phyloP scores from a whole-genome alignment of 345 rosid genomes.

The Populus pruinosa region DNA sequence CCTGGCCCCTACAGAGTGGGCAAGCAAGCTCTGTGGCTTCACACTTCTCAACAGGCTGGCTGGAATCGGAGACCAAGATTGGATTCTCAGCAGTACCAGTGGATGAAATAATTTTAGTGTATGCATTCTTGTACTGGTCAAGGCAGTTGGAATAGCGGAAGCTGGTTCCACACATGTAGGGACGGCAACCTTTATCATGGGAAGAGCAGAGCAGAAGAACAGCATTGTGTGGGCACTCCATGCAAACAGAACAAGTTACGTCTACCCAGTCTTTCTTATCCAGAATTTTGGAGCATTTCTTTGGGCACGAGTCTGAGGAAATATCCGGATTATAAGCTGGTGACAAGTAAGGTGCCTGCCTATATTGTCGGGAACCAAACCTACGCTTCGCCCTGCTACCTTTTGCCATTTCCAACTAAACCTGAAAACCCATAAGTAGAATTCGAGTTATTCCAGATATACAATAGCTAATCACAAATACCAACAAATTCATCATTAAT shows the following conservation, averaged over 20 bases:
- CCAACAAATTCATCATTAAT: neutral
- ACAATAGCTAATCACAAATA: neutral
- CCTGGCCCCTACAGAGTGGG: slow-evolving; percentile 96
- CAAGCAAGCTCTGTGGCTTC: slow-evolving; percentile 66
- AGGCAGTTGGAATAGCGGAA: slow-evolving; percentile 92
- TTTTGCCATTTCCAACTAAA: slow-evolving; percentile 51
- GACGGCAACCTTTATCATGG: slow-evolving; percentile 93
- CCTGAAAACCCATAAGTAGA: slow-evolving; percentile 1
- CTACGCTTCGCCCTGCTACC: slow-evolving; percentile 57
- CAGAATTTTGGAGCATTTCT: slow-evolving; percentile 48
- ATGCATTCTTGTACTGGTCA: slow-evolving; percentile 85
- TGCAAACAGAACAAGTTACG: slow-evolving; percentile 88
- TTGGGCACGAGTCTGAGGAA: slow-evolving; percentile 30
- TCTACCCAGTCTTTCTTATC: slow-evolving; percentile 83
- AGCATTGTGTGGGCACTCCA: slow-evolving; percentile 96
- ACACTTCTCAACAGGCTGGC: slow-evolving; percentile 42
- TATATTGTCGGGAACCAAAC: slow-evolving; percentile 44
- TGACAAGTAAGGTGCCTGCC: slow-evolving; percentile 50
- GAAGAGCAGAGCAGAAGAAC: slow-evolving; percentile 98
- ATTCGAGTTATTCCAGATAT: neutral
- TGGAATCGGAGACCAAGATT: slow-evolving; percentile 27
- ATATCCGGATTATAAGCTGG: slow-evolving; percentile 32
- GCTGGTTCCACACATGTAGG: slow-evolving; percentile 98
- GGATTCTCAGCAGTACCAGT: slow-evolving; percentile 31
- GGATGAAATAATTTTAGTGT: slow-evolving; percentile 52